phyloP scores from a whole-genome alignment of 192 early-diverging fungal genomes.

The Coemansia sp. region DNA sequence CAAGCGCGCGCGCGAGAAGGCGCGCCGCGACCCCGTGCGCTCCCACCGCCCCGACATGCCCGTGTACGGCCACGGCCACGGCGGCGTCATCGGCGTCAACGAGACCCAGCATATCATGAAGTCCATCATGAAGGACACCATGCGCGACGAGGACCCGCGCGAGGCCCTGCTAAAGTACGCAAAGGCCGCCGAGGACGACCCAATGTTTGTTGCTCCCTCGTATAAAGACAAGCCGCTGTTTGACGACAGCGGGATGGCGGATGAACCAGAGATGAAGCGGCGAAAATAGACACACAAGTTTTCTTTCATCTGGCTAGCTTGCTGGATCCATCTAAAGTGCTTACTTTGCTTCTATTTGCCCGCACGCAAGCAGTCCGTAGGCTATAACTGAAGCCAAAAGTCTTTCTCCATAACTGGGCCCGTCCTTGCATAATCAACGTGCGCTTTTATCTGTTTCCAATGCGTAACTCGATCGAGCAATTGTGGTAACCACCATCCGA shows the following conservation, averaged over 20 bases:
- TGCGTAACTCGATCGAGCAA: too few relatives aligned
- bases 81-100: constrained; percentile 82
- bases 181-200: constrained; percentile 69
- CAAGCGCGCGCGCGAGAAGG: constrained; percentile 72
- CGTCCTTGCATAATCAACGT: too few relatives aligned
- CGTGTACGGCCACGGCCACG: constrained; percentile 72
- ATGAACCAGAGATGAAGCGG: constrained; percentile 35
- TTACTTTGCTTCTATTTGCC: background rate
- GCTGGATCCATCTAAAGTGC: too few relatives aligned
- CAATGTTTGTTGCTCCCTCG: constrained; percentile 79
- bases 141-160: constrained; percentile 85
- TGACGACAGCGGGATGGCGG: constrained; percentile 33
- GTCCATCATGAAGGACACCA: constrained; percentile 65
- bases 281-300: constrained; percentile 23
- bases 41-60: constrained; percentile 64
- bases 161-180: constrained; percentile 90
- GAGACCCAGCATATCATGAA: constrained; percentile 84
- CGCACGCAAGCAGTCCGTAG: too few relatives aligned
- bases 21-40: constrained; percentile 65
- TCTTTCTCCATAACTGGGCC: too few relatives aligned
- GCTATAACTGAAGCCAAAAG: too few relatives aligned
- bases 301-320: too few relatives aligned
- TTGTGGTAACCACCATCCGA: too few relatives aligned
- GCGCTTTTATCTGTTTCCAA: too few relatives aligned
- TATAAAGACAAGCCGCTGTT: constrained; percentile 72